Percentiles rank a stretch among this genome's conserved stretches.
Evolutionary conservation across 805 yeast species (phyloP).

Genomic region (Candida nanaspora): DNA sequence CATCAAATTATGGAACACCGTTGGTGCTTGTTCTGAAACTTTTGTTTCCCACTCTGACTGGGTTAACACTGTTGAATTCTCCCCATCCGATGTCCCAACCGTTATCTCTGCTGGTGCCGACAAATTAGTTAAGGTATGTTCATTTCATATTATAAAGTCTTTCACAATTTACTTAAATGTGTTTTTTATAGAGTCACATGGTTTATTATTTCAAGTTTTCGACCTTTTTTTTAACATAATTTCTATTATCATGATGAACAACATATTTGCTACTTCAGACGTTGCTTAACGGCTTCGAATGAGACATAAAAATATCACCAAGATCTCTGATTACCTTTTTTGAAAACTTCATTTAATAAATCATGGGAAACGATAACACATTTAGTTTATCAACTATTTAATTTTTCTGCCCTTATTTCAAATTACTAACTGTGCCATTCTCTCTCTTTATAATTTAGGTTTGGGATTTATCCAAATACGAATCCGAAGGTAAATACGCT

Average conservation of each 20-base stretch:
- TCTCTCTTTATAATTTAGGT: slow-evolving; percentile 44
- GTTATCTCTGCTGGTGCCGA: slow-evolving; percentile 99
- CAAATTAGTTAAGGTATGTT: slow-evolving; percentile 97
- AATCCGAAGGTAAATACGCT: slow-evolving; percentile 19
- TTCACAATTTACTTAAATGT: background rate
- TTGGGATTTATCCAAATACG: slow-evolving; percentile 31
- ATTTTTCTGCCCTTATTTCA: slow-evolving; percentile 6
- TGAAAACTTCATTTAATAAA: background rate
- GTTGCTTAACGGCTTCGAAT: slow-evolving; percentile 59
- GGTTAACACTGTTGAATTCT: slow-evolving; percentile 97
- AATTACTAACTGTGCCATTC: slow-evolving; percentile 3
- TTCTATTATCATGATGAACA: slow-evolving; percentile 46
- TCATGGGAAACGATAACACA: background rate
- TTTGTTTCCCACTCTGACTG: slow-evolving; percentile 97
- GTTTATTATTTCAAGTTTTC: background rate
- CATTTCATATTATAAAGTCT: slow-evolving; percentile 9
- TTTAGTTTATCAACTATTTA: background rate
- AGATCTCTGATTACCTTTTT: slow-evolving; percentile 81
- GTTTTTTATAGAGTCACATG: background rate
- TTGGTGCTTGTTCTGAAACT: slow-evolving; percentile 94
- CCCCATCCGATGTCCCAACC: slow-evolving; percentile 69
- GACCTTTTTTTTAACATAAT: background rate
- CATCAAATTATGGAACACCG: slow-evolving; percentile 98
- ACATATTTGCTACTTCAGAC: slow-evolving; percentile 99
- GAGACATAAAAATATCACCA: slow-evolving; percentile 97